phyloP scores from a whole-genome alignment of 2,329 filamentous ascomycete genomes.

The Alternaria metachromatica region DNA sequence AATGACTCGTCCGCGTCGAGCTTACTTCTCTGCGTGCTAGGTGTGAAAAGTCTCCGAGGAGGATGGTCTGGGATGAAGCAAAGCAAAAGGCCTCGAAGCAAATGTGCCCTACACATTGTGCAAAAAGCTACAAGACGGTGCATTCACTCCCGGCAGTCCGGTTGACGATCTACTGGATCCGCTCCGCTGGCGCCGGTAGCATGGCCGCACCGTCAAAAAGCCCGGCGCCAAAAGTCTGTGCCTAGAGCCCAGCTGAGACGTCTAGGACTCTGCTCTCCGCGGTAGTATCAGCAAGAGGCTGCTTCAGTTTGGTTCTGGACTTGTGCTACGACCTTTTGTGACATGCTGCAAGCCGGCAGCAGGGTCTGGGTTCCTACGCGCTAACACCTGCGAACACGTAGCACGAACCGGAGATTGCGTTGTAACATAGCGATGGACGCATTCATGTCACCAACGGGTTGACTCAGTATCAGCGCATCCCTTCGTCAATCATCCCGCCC shows the following conservation, averaged over 20 bases:
- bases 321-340: not conserved
- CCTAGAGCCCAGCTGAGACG: not conserved
- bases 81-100: not conserved
- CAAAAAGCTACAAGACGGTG: not conserved
- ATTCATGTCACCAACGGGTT: not conserved
- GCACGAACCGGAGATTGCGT: slow-evolving; percentile 13
- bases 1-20: slow-evolving; percentile 1
- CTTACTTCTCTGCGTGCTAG: not conserved
- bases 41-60: not conserved
- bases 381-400: slow-evolving; percentile 3
- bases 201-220: slow-evolving; percentile 1
- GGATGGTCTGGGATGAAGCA: not conserved
- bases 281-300: not conserved
- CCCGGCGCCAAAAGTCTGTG: not conserved
- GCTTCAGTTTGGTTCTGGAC: not conserved
- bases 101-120: not conserved
- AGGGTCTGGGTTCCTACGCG: not conserved
- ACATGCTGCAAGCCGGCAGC: slow-evolving; percentile 1
- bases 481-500: not conserved
- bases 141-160: slow-evolving; percentile 1
- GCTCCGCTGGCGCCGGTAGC: not conserved
- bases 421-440: slow-evolving; percentile 11
- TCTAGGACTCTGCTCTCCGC: not conserved
- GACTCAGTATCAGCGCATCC: not conserved
- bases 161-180: slow-evolving; percentile 2